These are phyloP conservation scores for Iberis pinnata DNA, from an alignment of 345 rosid genomes.

Conservation along the genomic window DNA sequence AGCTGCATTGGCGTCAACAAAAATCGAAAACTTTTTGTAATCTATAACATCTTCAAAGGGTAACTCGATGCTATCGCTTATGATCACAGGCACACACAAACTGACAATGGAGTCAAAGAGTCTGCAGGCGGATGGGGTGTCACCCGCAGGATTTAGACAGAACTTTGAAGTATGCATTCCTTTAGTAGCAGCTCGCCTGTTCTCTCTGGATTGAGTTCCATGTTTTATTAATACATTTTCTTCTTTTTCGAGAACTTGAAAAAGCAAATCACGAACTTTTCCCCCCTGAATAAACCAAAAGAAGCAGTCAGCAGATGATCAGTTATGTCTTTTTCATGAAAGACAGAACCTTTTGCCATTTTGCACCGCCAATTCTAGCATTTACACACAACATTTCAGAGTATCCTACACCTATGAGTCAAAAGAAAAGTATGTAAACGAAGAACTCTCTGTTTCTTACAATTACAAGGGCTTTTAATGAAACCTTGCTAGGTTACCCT, in stretches of 20 bases:
- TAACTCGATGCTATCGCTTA: conserved; percentile 83
- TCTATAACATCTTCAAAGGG: conserved; percentile 94
- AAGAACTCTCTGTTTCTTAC: not conserved
- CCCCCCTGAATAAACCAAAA: conserved; percentile 57
- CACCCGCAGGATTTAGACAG: conserved; percentile 97
- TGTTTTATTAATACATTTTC: conserved; percentile 76
- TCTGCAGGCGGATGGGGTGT: conserved; percentile 95
- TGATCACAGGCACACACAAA: conserved; percentile 85
- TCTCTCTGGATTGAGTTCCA: conserved; percentile 95
- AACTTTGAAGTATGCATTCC: conserved; percentile 97
- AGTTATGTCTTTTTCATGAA: not conserved
- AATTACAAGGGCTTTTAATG: not conserved
- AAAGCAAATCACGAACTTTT: conserved; percentile 82
- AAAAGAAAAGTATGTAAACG: not conserved
- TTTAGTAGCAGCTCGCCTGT: conserved; percentile 71
- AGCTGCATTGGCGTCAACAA: conserved; percentile 60
- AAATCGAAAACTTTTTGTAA: conserved; percentile 72
- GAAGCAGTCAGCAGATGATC: conserved; percentile 15
- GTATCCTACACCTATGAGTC: not conserved
- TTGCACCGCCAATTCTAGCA: not conserved
- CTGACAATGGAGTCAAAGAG: conserved; percentile 97
- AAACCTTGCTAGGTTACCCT: not conserved
- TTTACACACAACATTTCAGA: not conserved
- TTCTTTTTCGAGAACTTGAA: conserved; percentile 78
- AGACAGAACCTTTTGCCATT: not conserved